Percentiles rank a stretch among this genome's conserved stretches.
These are phyloP conservation scores for Phalaenopsis aphrodite DNA, from an alignment of 106 monocot species.

Conservation along the genomic window DNA sequence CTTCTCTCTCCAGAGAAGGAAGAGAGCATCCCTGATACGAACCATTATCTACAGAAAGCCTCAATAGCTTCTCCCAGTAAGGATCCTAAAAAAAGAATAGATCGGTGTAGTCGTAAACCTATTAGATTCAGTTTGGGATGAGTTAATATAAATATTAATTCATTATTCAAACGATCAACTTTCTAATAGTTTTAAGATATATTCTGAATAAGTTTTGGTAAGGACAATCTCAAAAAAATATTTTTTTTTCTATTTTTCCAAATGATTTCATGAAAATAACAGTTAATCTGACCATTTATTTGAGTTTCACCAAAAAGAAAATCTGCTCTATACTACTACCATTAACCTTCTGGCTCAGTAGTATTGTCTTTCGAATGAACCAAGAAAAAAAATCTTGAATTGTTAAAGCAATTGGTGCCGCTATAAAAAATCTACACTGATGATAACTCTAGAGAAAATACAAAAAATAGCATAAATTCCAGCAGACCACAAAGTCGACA, in stretches of 20 bases:
- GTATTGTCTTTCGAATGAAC: not conserved
- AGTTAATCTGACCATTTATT: not conserved
- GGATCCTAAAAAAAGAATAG: slow-evolving; percentile 29
- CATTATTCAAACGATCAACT: too few species aligned
- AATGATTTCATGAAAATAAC: not conserved
- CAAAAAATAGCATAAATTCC: not conserved
- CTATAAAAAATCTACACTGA: not conserved
- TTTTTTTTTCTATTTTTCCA: too few species aligned
- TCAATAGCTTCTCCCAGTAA: slow-evolving; percentile 59
- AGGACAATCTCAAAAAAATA: too few species aligned
- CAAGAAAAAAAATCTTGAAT: not conserved
- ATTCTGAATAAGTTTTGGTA: too few species aligned
- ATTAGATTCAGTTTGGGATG: too few species aligned
- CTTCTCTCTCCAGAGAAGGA: slow-evolving; percentile 27
- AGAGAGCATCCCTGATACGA: slow-evolving; percentile 58
- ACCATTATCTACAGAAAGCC: slow-evolving; percentile 48
- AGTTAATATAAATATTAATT: too few species aligned
- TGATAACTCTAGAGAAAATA: not conserved
- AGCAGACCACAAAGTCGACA: not conserved
- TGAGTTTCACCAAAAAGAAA: not conserved
- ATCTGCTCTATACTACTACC: not conserved
- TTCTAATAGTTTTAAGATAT: too few species aligned
- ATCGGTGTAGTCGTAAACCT: too few species aligned
- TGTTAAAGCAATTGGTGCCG: not conserved
- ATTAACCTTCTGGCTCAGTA: not conserved